phyloP scores from a whole-genome alignment of 768 basidiomycete species.

The Trametes cubensis region DNA sequence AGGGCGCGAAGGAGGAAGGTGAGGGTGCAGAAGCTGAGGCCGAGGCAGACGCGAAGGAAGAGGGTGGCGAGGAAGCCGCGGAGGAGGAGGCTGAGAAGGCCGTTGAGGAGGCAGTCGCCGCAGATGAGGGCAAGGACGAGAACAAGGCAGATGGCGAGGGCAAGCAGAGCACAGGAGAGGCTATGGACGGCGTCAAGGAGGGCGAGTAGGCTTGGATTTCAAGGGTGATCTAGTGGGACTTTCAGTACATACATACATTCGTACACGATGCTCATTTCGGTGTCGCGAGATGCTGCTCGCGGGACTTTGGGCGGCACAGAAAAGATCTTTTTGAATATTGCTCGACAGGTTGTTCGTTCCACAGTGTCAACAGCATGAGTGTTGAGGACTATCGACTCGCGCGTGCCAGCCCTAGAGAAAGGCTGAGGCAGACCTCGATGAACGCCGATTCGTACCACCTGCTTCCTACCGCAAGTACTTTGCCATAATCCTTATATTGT shows the following conservation, averaged over 20 bases:
- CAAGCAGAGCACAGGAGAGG: slow-evolving; percentile 15
- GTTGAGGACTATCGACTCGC: too few species aligned
- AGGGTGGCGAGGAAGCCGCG: slow-evolving; percentile 27
- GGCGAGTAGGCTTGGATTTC: slow-evolving; percentile 3
- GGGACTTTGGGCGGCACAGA: too few species aligned
- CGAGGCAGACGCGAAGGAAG: slow-evolving; percentile 35
- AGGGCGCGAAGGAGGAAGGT: slow-evolving; percentile 47
- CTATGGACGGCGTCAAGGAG: slow-evolving; percentile 29
- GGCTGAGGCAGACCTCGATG: too few species aligned
- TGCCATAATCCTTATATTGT: too few species aligned
- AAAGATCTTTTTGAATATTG: too few species aligned
- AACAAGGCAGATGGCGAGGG: slow-evolving; percentile 29
- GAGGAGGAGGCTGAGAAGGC: slow-evolving; percentile 32
- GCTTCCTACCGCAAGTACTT: too few species aligned
- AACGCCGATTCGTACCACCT: too few species aligned
- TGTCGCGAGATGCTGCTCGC: too few species aligned
- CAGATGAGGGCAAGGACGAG: slow-evolving; percentile 25
- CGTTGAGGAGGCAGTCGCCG: slow-evolving; percentile 30
- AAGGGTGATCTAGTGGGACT: background rate
- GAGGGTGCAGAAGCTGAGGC: slow-evolving; percentile 41
- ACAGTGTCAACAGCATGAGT: too few species aligned
- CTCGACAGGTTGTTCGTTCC: too few species aligned
- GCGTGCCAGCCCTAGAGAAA: too few species aligned
- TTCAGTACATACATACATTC: background rate
- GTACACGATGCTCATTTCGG: too few species aligned